A percentile compares a stretch with the other conserved stretches of the same genome.
These are phyloP conservation scores for Aspergillus aculeatus DNA, from an alignment of 2,329 filamentous ascomycete species.

Conservation along the genomic window DNA sequence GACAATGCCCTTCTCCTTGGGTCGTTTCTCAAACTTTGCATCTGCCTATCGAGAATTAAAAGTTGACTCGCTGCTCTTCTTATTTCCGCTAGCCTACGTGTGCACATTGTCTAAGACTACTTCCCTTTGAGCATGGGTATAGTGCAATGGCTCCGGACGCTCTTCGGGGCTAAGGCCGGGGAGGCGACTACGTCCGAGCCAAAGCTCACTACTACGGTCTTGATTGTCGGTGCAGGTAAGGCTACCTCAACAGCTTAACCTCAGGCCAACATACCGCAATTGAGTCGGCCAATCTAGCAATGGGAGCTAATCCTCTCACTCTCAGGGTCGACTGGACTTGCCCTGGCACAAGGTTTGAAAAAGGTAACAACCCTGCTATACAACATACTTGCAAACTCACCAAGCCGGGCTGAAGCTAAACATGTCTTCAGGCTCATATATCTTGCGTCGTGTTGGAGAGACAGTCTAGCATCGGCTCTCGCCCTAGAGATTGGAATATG, in stretches of 20 bases:
- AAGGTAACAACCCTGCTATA: conserved; percentile 27
- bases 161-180: background rate
- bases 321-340: conserved; percentile 43
- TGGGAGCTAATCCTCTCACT: background rate
- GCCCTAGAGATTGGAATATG: conserved; percentile 35
- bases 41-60: background rate
- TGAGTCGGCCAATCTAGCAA: background rate
- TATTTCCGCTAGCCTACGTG: background rate
- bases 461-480: conserved; percentile 17
- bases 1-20: background rate
- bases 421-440: conserved; percentile 20
- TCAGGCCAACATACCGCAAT: background rate
- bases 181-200: background rate
- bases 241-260: background rate
- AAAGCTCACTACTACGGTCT: conserved; percentile 11
- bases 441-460: conserved; percentile 28
- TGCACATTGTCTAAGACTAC: background rate
- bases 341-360: conserved; percentile 43
- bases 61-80: background rate
- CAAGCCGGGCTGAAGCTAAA: background rate
- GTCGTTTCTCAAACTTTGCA: background rate
- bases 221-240: conserved; percentile 22
- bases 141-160: background rate
- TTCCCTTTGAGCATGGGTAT: background rate
- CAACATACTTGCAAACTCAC: background rate